A percentile compares a stretch with the other conserved stretches of the same genome.
Evolutionary conservation across 2,329 filamentous ascomycete species (phyloP).

Genomic region (Colletotrichum sp.): DNA sequence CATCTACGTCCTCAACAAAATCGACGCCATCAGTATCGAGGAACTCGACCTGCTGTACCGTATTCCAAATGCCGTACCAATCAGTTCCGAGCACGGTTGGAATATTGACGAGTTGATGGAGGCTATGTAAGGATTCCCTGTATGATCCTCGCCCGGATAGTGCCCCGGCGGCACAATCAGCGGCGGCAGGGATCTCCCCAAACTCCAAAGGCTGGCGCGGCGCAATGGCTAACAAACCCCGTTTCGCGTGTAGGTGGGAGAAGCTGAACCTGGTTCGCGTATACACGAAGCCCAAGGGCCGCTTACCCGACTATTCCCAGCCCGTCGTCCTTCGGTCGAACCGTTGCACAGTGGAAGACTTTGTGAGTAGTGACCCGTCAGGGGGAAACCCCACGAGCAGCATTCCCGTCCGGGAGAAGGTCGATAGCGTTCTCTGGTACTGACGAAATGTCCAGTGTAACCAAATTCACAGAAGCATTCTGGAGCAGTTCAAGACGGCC

Average conservation of each 20-base stretch:
- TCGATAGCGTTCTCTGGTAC: background rate
- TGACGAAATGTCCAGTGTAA: slow-evolving; percentile 75
- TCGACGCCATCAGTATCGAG: slow-evolving; percentile 96
- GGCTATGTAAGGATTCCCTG: slow-evolving; percentile 67
- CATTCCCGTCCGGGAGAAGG: background rate
- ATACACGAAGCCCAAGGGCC: slow-evolving; percentile 98
- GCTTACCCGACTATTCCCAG: slow-evolving; percentile 86
- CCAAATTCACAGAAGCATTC: slow-evolving; percentile 93
- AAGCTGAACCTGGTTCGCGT: slow-evolving; percentile 73
- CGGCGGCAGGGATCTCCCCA: background rate
- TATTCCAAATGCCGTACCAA: slow-evolving; percentile 95
- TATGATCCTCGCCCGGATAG: background rate
- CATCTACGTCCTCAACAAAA: slow-evolving; percentile 98
- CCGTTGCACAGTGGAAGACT: slow-evolving; percentile 92
- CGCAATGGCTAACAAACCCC: background rate
- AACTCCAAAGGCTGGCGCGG: background rate
- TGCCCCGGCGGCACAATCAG: background rate
- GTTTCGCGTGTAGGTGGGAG: background rate
- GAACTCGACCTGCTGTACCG: slow-evolving; percentile 95
- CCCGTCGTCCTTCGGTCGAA: slow-evolving; percentile 87
- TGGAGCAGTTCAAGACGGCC: slow-evolving; percentile 93
- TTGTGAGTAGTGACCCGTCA: slow-evolving; percentile 68
- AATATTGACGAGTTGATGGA: slow-evolving; percentile 97
- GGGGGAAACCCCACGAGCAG: background rate
- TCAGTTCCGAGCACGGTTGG: slow-evolving; percentile 97